These are phyloP conservation scores for Penicillium sp. DNA, from an alignment of 2,329 filamentous ascomycete species.

Conservation along the genomic window DNA sequence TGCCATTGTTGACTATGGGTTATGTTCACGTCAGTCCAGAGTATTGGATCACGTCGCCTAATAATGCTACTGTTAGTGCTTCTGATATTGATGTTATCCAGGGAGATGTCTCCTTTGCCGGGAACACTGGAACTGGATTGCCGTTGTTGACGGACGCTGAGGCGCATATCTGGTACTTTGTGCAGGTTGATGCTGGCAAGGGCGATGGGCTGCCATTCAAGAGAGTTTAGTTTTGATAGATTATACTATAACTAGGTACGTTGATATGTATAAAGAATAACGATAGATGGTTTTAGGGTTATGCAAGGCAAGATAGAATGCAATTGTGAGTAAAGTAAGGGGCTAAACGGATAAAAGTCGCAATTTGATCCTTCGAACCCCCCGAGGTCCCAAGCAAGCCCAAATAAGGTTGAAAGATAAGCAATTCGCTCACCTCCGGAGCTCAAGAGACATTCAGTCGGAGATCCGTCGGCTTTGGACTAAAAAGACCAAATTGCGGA, in stretches of 20 bases:
- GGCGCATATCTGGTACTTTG: conserved; percentile 30
- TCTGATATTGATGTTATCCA: conserved; percentile 23
- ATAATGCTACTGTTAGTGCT: conserved; percentile 19
- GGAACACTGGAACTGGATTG: conserved; percentile 26
- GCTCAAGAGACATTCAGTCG: not conserved
- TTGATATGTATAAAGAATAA: not conserved
- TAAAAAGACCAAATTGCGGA: no score
- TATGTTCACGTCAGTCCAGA: conserved; percentile 69
- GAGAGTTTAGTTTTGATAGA: not conserved
- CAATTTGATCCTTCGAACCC: not conserved
- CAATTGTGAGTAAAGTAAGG: not conserved
- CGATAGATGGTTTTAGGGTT: not conserved
- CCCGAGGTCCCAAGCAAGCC: no score
- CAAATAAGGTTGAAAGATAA: not conserved
- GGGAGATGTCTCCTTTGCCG: conserved; percentile 23
- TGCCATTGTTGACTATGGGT: conserved; percentile 60
- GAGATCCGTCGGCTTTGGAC: not conserved
- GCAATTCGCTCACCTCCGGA: not conserved
- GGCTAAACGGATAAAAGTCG: not conserved
- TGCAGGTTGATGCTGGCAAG: conserved; percentile 20
- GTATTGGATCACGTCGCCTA: conserved; percentile 56
- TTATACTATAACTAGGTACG: not conserved
- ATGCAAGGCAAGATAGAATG: not conserved
- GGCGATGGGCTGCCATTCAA: conserved; percentile 15
- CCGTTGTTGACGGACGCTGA: conserved; percentile 14